Evolutionary conservation across 768 basidiomycete genomes (phyloP), one percentile per base, ranked within the genome.

Genomic region (Brasilioporus rufonigricans): DNA sequence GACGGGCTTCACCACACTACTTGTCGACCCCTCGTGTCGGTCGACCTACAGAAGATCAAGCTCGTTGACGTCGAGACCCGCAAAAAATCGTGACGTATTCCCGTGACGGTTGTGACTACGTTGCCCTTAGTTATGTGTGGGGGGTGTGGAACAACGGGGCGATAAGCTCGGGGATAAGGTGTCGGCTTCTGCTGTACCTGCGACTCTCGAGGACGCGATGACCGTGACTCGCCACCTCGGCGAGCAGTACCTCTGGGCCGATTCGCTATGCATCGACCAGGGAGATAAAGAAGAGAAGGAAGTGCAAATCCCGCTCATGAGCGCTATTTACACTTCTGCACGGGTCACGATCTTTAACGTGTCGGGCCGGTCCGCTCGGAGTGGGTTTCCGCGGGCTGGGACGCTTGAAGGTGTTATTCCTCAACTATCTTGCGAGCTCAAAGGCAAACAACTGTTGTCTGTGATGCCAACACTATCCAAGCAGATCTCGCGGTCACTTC

Each of bases 61-160:
- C 50, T 61, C 12, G 9, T 57, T 19, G 26, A 64, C 14, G 48
- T 53, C 2, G 56, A 48, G 11, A 44, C 58, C 6, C 55, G 55
- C 29, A 35, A 53, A 21, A 50, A n/a, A n/a, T 57, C 21, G 44
- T 57, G 36, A 10, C 8, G 23, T 56, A 60, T 51, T 58, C 49
- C 1, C 14, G n/a, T 2, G 31, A 32, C 5, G 32, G 51, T n/a
- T 54, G 61, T 39, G 52, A 55, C 8, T 65, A 51, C 19, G 14
- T 58, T 29, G 46, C 64, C 2, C 52, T 53, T 23, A 65, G 60
- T 16, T 62, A 64, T 11, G 58, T 65, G 12, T 62, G 58, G 64
- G 58, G 64, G n/a, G 44, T 9, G 52, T 50, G 3, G 27, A 40
- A 1, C 57, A 64, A 26, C 46, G 36, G 2, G 47, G 45, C 27